Conservation (phyloP, 352 stramenopile species). For the Globisporangium recalcitrans region DNA sequence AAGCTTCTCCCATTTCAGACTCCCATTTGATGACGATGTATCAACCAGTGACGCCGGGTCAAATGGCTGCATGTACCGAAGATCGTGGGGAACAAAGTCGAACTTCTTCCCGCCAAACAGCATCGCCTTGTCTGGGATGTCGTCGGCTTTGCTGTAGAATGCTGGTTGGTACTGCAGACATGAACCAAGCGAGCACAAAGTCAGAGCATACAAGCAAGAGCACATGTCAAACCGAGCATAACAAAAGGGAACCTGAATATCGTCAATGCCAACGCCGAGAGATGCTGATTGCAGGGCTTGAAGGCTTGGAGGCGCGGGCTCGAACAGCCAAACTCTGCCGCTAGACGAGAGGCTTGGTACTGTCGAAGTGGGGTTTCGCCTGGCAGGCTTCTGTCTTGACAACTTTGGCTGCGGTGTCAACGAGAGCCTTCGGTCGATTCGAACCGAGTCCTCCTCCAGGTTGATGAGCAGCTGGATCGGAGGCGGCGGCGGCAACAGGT, state of each 20-base stretch:
- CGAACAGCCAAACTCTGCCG: slow-evolving; percentile 45
- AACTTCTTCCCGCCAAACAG: slow-evolving; percentile 76
- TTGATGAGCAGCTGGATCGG: slow-evolving; percentile 19
- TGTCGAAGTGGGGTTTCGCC: not conserved
- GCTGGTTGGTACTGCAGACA: slow-evolving; percentile 41
- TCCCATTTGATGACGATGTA: slow-evolving; percentile 8
- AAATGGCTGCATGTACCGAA: slow-evolving; percentile 37
- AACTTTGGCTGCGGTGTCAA: slow-evolving; percentile 42
- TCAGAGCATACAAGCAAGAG: not conserved
- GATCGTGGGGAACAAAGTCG: slow-evolving; percentile 37
- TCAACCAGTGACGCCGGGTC: slow-evolving; percentile 26
- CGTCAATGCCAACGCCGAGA: slow-evolving; percentile 35
- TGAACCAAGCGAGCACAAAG: not conserved
- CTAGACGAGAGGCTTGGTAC: slow-evolving; percentile 1
- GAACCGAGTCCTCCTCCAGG: slow-evolving; percentile 47
- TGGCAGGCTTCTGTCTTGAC: not conserved
- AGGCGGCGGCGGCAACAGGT: slow-evolving; percentile 49
- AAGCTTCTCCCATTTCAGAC: slow-evolving; percentile 8
- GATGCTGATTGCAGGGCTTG: slow-evolving; percentile 43
- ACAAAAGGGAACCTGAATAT: slow-evolving; percentile 27
- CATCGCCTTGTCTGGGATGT: slow-evolving; percentile 70
- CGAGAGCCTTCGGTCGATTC: slow-evolving; percentile 34
- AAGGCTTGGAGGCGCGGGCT: slow-evolving; percentile 32
- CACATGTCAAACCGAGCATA: not conserved
- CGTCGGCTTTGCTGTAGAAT: slow-evolving; percentile 44